Evolutionary conservation across 805 yeast genomes (phyloP), one percentile per base, ranked within the genome.

Genomic region (Yarrowia alimentaria): DNA sequence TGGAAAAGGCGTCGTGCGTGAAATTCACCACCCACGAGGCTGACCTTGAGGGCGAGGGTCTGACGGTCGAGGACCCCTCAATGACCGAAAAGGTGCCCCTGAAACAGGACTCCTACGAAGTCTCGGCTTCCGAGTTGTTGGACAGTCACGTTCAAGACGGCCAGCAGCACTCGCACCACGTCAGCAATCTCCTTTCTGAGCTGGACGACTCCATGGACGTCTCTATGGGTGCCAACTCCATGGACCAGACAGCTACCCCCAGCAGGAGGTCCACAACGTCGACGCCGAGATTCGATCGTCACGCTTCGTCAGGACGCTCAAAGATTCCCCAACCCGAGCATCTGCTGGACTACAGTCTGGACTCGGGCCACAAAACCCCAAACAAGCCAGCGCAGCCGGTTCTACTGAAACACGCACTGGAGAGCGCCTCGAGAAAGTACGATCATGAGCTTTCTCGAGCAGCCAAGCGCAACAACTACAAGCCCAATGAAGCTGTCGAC

Each of bases 1-100:
- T 87, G 58, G 95, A 88, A 61, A 76, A 80, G 38, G 76, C 86
- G 21, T 89, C 88, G 1, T 77, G 79, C 59, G 84, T 83, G 18
- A 78, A 80, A 55, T 64, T 83, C 26, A 64, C 75, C 25, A 75
- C 79, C 21, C 74, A 74, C 55, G 80, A 76, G 56, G 81, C 66
- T 19, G 48, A 57, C 24, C 57, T 43, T 1, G 48, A 40, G 4
- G 52, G 49, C 17, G 59, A 58, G 6, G 28, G 32, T 20, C 52
- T 22, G 6, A 52, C 51, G 4, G 50, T 28, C 6, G 53, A 35
- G 1, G 40, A 42, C 13, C 43, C 53, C 13, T 43, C 53, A 11
- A 50, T 47, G 45, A 38, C 42, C 5, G 53, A 47, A 47, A 42
- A 51, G 29, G 45, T 51, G 16, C 49, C 55, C 11, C 37, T 43